Conservation (phyloP, 331 rosid species). For the Dryas integrifolia region DNA sequence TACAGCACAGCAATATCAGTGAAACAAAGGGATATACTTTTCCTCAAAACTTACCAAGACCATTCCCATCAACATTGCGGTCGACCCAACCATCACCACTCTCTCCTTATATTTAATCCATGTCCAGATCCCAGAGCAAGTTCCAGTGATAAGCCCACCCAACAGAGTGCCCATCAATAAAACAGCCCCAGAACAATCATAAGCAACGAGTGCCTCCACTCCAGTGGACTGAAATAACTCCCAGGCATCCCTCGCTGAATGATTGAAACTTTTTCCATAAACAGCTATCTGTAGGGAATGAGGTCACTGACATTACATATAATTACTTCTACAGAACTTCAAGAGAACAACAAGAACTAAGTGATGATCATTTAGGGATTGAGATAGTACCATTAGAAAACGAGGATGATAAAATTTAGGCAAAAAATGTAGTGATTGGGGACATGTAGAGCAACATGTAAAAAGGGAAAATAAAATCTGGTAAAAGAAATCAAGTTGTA, state of each 20-base stretch:
- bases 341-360: constrained; percentile 5
- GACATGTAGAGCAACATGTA: background rate
- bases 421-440: background rate
- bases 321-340: constrained; percentile 10
- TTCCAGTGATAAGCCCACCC: constrained; percentile 89
- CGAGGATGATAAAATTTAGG: background rate
- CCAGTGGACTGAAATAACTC: constrained; percentile 97
- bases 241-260: constrained; percentile 98
- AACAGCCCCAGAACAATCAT: constrained; percentile 96
- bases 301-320: constrained; percentile 11
- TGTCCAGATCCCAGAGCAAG: constrained; percentile 92
- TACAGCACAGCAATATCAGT: background rate
- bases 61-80: constrained; percentile 95
- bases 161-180: constrained; percentile 81
- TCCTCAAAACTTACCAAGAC: constrained; percentile 56
- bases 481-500: background rate
- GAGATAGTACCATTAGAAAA: background rate
- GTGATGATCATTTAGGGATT: background rate
- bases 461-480: background rate
- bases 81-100: constrained; percentile 85
- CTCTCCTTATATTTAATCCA: constrained; percentile 75
- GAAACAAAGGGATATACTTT: constrained; percentile 13
- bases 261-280: constrained; percentile 87
- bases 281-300: constrained; percentile 70
- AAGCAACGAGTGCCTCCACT: constrained; percentile 85